phyloP scores from a whole-genome alignment of 2,329 filamentous ascomycete species.

The Leptodontidium sp. region DNA sequence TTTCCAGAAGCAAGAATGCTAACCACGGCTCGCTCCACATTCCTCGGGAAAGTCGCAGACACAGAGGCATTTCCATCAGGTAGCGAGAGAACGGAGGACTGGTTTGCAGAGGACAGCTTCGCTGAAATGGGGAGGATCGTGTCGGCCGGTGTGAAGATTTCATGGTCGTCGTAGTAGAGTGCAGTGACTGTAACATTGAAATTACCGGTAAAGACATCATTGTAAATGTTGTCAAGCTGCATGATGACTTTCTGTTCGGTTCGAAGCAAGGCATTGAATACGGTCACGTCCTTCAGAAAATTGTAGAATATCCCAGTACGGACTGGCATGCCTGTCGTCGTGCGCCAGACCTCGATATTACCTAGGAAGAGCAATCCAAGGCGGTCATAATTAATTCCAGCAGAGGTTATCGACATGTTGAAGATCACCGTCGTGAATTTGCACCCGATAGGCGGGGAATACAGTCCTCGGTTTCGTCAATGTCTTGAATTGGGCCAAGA shows the following conservation, averaged over 20 bases:
- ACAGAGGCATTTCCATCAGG: conserved; percentile 60
- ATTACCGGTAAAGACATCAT: conserved; percentile 72
- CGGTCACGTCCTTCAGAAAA: conserved; percentile 68
- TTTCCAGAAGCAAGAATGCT: conserved; percentile 79
- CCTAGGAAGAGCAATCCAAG: conserved; percentile 67
- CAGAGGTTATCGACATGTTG: conserved; percentile 67
- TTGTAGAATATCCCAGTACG: conserved; percentile 59
- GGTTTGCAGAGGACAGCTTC: conserved; percentile 51
- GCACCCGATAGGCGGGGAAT: conserved; percentile 38
- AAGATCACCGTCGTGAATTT: conserved; percentile 51
- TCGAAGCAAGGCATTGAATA: conserved; percentile 70
- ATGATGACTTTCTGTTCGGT: conserved; percentile 69
- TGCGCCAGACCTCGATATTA: conserved; percentile 70
- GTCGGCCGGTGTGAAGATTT: conserved; percentile 58
- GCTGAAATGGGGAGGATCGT: conserved; percentile 67
- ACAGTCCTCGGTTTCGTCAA: conserved; percentile 29
- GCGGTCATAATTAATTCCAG: conserved; percentile 68
- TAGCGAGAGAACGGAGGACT: conserved; percentile 63
- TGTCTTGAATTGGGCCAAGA: not conserved
- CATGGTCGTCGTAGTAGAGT: conserved; percentile 49
- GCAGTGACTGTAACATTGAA: conserved; percentile 74
- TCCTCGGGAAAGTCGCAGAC: conserved; percentile 60
- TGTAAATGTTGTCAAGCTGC: conserved; percentile 75
- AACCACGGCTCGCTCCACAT: conserved; percentile 72
- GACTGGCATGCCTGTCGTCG: conserved; percentile 70